Percentiles rank a stretch among this genome's conserved stretches.
These are phyloP conservation scores for Lactarius psammicola DNA, from an alignment of 768 basidiomycete genomes.

Conservation along the genomic window DNA sequence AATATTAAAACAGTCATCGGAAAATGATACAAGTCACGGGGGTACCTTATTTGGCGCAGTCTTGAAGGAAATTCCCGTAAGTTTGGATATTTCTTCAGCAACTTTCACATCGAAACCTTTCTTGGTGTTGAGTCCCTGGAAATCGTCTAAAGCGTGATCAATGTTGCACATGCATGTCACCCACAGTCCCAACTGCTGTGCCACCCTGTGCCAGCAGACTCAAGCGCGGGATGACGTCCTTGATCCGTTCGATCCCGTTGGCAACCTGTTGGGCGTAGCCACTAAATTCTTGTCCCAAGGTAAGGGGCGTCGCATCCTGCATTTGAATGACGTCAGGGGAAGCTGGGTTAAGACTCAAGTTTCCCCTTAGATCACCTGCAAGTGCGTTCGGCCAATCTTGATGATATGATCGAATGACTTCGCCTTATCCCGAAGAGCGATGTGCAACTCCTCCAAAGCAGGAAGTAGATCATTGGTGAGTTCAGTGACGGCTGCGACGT, in stretches of 20 bases:
- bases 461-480: constrained; percentile 78
- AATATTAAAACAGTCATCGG: constrained; percentile 6
- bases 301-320: constrained; percentile 95
- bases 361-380: constrained; percentile 53
- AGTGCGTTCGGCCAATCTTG: constrained; percentile 97
- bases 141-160: constrained; percentile 17
- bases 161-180: constrained; percentile 33
- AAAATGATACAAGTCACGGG: neutral
- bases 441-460: constrained; percentile 77
- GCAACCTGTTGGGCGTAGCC: constrained; percentile 95
- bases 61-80: constrained; percentile 88
- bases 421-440: constrained; percentile 80
- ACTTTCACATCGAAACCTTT: constrained; percentile 96
- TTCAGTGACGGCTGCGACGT: constrained; percentile 92
- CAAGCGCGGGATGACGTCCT: constrained; percentile 78
- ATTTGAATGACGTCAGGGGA: constrained; percentile 18
- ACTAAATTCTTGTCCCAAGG: constrained; percentile 97
- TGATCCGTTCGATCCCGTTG: constrained; percentile 85
- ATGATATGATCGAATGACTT: constrained; percentile 87
- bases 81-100: constrained; percentile 85
- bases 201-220: constrained; percentile 94
- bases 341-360: constrained; percentile 3
- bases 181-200: constrained; percentile 95
- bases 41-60: constrained; percentile 96
- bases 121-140: constrained; percentile 92